Percentiles rank a stretch among this genome's conserved stretches.
These are phyloP conservation scores for Epicoccum nigrum DNA, from an alignment of 2,329 filamentous ascomycete genomes.

Conservation along the genomic window DNA sequence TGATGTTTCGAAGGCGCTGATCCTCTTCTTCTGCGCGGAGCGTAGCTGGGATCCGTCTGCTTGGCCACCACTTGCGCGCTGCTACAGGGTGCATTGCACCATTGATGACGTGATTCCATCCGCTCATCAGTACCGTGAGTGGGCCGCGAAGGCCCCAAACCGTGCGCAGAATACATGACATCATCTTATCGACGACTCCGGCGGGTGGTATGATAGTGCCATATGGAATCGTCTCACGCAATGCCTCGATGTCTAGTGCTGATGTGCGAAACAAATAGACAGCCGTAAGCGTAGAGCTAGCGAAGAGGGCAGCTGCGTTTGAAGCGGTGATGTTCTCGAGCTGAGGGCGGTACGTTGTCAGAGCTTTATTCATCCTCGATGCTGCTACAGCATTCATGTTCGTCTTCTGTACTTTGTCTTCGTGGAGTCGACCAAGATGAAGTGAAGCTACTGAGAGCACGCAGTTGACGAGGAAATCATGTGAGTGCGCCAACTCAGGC, in stretches of 20 bases:
- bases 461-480: conserved; percentile 54
- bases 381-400: conserved; percentile 39
- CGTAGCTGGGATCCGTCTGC: conserved; percentile 27
- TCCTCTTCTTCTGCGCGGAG: conserved; percentile 39
- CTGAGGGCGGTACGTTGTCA: conserved; percentile 35
- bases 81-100: conserved; percentile 37
- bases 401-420: conserved; percentile 24
- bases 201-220: conserved; percentile 24
- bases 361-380: conserved; percentile 43
- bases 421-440: conserved; percentile 51
- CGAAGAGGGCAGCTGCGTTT: conserved; percentile 53
- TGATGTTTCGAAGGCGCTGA: conserved; percentile 29
- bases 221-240: conserved; percentile 31
- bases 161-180: conserved; percentile 31
- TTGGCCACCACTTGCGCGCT: conserved; percentile 44
- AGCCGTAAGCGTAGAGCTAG: conserved; percentile 38
- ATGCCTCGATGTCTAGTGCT: conserved; percentile 38
- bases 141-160: conserved; percentile 43
- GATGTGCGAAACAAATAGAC: conserved; percentile 45
- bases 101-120: conserved; percentile 39
- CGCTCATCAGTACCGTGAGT: conserved; percentile 37
- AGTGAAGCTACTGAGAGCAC: conserved; percentile 55
- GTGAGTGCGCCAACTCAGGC: conserved; percentile 49
- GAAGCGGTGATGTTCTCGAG: conserved; percentile 47
- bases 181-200: conserved; percentile 35